Conservation (phyloP, 352 stramenopile genomes). For the Pseudoperonospora humuli region DNA sequence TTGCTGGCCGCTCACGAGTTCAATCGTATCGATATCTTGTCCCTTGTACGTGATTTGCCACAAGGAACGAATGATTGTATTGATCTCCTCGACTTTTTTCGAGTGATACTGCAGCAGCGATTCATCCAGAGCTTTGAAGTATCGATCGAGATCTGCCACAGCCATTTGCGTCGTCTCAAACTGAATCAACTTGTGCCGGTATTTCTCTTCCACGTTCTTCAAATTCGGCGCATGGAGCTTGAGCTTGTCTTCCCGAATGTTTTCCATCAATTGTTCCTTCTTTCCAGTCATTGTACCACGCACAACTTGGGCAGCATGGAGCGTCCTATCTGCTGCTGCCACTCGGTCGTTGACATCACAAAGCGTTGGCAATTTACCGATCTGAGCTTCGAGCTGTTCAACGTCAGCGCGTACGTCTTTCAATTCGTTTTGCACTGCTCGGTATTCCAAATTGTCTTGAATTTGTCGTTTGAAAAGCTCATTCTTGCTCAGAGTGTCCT, state of each 20-base stretch:
- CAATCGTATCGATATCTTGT: conserved; percentile 99
- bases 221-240: conserved; percentile 68
- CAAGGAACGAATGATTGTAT: conserved; percentile 97
- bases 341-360: conserved; percentile 47
- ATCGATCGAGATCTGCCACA: conserved; percentile 95
- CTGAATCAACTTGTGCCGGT: conserved; percentile 93
- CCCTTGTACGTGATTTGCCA: conserved; percentile 99
- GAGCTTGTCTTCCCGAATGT: conserved; percentile 57
- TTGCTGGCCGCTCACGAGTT: conserved; percentile 93
- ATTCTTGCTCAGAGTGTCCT: conserved; percentile 34
- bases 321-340: conserved; percentile 18
- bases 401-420: conserved; percentile 31
- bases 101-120: conserved; percentile 96
- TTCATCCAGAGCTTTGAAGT: conserved; percentile 93
- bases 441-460: conserved; percentile 71
- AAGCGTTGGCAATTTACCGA: conserved; percentile 39
- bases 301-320: conserved; percentile 26
- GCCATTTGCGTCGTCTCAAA: conserved; percentile 94
- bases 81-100: conserved; percentile 99
- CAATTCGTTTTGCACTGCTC: conserved; percentile 41
- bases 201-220: conserved; percentile 90
- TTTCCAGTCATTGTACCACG: conserved; percentile 39
- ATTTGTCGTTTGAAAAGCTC: conserved; percentile 67
- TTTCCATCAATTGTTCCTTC: conserved; percentile 41
- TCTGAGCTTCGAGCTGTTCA: conserved; percentile 32